Percentiles rank a stretch among this genome's conserved stretches.
Evolutionary conservation across 495 filamentous ascomycete genomes (phyloP).

Genomic region (Pyrenopolyporus hunteri): DNA sequence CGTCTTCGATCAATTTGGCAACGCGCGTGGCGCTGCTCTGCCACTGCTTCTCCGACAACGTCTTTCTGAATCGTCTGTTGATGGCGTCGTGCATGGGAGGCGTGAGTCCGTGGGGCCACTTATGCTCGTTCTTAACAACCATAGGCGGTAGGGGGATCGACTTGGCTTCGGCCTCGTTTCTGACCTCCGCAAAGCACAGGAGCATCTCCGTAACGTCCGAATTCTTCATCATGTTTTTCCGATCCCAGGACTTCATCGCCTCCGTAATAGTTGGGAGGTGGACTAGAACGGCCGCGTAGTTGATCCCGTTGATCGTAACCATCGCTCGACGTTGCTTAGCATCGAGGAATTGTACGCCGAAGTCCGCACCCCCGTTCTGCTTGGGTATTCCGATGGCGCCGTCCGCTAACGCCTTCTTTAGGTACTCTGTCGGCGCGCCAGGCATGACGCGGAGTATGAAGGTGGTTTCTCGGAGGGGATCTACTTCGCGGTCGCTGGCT

Average conservation of each 20-base stretch:
- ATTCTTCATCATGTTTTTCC: slow-evolving; percentile 87
- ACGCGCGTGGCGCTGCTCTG: slow-evolving; percentile 87
- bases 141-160: slow-evolving; percentile 66
- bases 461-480: slow-evolving; percentile 85
- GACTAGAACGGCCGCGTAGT: slow-evolving; percentile 82
- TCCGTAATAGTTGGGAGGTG: slow-evolving; percentile 93
- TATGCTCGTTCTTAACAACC: slow-evolving; percentile 66
- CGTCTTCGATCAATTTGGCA: slow-evolving; percentile 72
- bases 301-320: slow-evolving; percentile 68
- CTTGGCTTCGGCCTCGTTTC: slow-evolving; percentile 76
- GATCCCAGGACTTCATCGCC: slow-evolving; percentile 96
- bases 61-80: slow-evolving; percentile 83
- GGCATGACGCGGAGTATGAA: slow-evolving; percentile 89
- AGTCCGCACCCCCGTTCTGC: slow-evolving; percentile 67
- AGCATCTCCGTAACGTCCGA: slow-evolving; percentile 97
- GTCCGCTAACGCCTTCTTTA: slow-evolving; percentile 73
- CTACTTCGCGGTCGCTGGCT: slow-evolving; percentile 83
- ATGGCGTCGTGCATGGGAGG: slow-evolving; percentile 87
- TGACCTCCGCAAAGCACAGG: slow-evolving; percentile 73
- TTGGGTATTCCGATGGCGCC: slow-evolving; percentile 70
- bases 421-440: slow-evolving; percentile 81
- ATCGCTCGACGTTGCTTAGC: slow-evolving; percentile 75
- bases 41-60: slow-evolving; percentile 81
- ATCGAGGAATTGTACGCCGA: slow-evolving; percentile 80
- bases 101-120: slow-evolving; percentile 91